phyloP scores from a whole-genome alignment of 768 basidiomycete species.

The Fibroporia radiculosa region DNA sequence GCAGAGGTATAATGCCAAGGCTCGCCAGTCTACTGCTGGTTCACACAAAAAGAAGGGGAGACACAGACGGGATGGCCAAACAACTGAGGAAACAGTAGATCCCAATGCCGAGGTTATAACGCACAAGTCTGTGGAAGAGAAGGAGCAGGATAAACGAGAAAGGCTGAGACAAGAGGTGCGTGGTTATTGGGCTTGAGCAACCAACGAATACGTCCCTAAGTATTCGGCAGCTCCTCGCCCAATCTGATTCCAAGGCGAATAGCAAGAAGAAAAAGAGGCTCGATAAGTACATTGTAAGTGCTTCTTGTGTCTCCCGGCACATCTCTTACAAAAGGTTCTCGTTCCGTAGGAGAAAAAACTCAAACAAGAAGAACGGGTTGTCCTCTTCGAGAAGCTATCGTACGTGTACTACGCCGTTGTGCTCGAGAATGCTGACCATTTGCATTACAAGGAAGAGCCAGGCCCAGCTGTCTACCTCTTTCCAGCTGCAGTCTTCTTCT shows the following conservation, averaged over 20 bases:
- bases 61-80: constrained; percentile 7
- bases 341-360: constrained; percentile 77
- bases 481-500: constrained; percentile 70
- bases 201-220: background rate
- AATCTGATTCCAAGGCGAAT: constrained; percentile 66
- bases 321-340: constrained; percentile 6
- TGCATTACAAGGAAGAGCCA: constrained; percentile 58
- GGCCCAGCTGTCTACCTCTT: constrained; percentile 48
- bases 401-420: constrained; percentile 30
- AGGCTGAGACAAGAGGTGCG: constrained; percentile 54
- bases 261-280: constrained; percentile 83
- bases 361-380: constrained; percentile 77
- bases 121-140: constrained; percentile 53
- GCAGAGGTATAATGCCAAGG: constrained; percentile 21
- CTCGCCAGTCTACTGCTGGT: constrained; percentile 17
- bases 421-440: constrained; percentile 17
- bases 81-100: constrained; percentile 13
- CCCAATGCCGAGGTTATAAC: constrained; percentile 52
- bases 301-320: background rate
- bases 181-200: constrained; percentile 2
- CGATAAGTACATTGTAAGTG: constrained; percentile 84
- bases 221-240: constrained; percentile 26
- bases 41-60: constrained; percentile 22
- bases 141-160: constrained; percentile 51
- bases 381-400: constrained; percentile 78